Conservation (phyloP, 768 basidiomycete genomes). For the Floccularia luteovirens region DNA sequence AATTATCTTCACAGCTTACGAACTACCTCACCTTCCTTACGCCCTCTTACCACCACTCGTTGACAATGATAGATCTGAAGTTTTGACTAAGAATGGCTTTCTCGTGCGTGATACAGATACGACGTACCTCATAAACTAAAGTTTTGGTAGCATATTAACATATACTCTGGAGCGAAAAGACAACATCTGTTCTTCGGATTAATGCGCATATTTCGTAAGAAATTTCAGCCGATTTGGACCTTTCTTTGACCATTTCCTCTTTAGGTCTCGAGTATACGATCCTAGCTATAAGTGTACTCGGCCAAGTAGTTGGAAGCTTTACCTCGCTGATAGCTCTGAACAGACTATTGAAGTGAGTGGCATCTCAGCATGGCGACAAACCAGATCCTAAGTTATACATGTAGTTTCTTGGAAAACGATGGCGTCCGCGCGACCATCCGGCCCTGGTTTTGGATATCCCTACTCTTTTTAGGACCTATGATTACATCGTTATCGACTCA, state of each 20-base stretch:
- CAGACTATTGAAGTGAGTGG: constrained; percentile 26
- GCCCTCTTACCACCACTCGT: constrained; percentile 2
- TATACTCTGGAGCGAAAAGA: constrained; percentile 24
- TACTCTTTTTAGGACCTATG: constrained; percentile 6
- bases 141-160: constrained; percentile 23
- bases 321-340: constrained; percentile 33
- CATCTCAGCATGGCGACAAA: neutral
- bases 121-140: neutral
- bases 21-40: constrained; percentile 1
- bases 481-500: constrained; percentile 12
- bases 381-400: neutral
- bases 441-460: constrained; percentile 12
- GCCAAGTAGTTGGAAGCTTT: constrained; percentile 21
- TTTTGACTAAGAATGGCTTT: neutral
- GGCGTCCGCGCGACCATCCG: constrained; percentile 5
- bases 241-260: neutral
- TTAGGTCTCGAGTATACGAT: constrained; percentile 21
- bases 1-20: constrained; percentile 2
- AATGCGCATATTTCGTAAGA: constrained; percentile 22
- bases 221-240: neutral
- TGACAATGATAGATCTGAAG: constrained; percentile 1
- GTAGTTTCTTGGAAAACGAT: constrained; percentile 15
- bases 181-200: constrained; percentile 38
- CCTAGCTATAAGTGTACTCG: constrained; percentile 19
- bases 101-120: neutral